Evolutionary conservation across 2,329 filamentous ascomycete genomes (phyloP).

Genomic region (Clonostachys chloroleuca): DNA sequence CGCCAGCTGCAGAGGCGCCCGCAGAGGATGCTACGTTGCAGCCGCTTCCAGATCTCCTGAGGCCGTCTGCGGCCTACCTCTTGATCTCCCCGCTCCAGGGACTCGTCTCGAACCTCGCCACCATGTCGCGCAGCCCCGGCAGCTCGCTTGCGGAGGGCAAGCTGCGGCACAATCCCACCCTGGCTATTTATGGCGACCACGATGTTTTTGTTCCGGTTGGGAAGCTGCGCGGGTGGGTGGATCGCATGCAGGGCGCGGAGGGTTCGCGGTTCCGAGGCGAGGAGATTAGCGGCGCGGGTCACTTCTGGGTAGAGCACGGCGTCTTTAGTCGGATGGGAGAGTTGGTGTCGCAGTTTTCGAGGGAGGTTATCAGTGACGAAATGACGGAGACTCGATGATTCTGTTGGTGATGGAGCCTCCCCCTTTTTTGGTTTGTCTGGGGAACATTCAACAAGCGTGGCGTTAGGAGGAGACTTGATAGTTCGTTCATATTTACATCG

Average conservation of each 20-base stretch:
- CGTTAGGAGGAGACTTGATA: too few relatives aligned
- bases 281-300: constrained; percentile 50
- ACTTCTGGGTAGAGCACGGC: constrained; percentile 59
- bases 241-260: constrained; percentile 33
- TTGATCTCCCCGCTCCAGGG: constrained; percentile 66
- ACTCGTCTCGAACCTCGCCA: constrained; percentile 55
- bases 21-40: constrained; percentile 16
- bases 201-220: constrained; percentile 69
- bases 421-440: too few relatives aligned
- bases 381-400: too few relatives aligned
- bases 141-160: constrained; percentile 37
- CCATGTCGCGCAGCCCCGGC: constrained; percentile 8
- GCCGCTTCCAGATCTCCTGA: constrained; percentile 22
- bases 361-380: constrained; percentile 4
- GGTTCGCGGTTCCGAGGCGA: constrained; percentile 39
- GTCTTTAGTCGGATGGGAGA: constrained; percentile 29
- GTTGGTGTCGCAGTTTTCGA: constrained; percentile 20
- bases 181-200: constrained; percentile 70
- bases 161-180: constrained; percentile 51
- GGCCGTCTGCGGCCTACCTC: constrained; percentile 48
- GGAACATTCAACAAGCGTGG: too few relatives aligned
- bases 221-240: constrained; percentile 64
- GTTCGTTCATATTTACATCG: too few relatives aligned
- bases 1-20: constrained; percentile 4
- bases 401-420: too few relatives aligned